These are phyloP conservation scores for Aspergillus sclerotioniger DNA, from an alignment of 495 filamentous ascomycete genomes.

Conservation along the genomic window DNA sequence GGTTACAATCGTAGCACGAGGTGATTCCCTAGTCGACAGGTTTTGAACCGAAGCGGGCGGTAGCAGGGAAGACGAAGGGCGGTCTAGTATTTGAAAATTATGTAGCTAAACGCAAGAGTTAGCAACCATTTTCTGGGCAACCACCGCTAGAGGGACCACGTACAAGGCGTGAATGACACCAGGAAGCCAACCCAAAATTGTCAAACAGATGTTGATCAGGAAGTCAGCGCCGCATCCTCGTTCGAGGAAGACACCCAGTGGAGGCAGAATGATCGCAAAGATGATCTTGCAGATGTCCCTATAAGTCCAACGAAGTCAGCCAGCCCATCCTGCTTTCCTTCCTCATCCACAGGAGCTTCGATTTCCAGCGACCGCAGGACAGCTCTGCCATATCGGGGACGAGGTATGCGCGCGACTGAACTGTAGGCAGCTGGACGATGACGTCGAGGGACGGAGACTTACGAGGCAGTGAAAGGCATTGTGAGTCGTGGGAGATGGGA, in stretches of 20 bases:
- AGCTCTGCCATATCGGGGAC: neutral
- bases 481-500: constrained; percentile 21
- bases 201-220: constrained; percentile 84
- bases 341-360: neutral
- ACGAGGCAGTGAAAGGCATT: constrained; percentile 67
- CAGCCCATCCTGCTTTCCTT: neutral
- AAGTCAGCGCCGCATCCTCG: constrained; percentile 79
- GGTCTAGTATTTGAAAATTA: constrained; percentile 56
- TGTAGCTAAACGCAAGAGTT: constrained; percentile 42
- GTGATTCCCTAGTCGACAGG: neutral
- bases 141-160: constrained; percentile 19
- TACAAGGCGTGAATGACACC: constrained; percentile 75
- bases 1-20: constrained; percentile 10
- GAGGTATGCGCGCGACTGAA: neutral
- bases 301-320: constrained; percentile 8
- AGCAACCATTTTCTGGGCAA: constrained; percentile 12
- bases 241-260: constrained; percentile 89
- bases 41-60: constrained; percentile 9
- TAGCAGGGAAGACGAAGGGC: neutral
- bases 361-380: neutral
- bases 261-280: constrained; percentile 81
- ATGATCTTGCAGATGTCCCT: constrained; percentile 94
- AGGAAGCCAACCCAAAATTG: constrained; percentile 77
- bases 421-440: neutral
- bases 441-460: constrained; percentile 29